phyloP scores from a whole-genome alignment of 1,284 basidiomycete genomes.

The Xerocomus nothofagi region DNA sequence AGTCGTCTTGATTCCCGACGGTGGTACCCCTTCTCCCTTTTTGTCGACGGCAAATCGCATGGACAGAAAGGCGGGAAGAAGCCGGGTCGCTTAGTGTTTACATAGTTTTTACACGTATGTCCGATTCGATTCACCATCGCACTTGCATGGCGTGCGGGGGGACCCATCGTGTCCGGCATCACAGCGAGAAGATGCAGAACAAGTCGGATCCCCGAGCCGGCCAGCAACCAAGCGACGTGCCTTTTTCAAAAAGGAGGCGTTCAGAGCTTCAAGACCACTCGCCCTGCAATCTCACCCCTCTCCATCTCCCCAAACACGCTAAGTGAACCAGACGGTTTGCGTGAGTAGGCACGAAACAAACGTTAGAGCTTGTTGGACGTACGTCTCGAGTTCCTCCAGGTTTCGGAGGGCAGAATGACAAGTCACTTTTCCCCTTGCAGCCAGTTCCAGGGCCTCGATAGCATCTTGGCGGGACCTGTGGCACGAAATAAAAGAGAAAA shows the following conservation, averaged over 20 bases:
- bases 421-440: conserved; percentile 61
- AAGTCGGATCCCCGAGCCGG: not conserved
- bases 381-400: conserved; percentile 52
- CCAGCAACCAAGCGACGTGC: not conserved
- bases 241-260: no score
- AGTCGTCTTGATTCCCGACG: not conserved
- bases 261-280: conserved; percentile 37
- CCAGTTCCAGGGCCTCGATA: conserved; percentile 64
- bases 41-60: not conserved
- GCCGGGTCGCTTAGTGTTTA: not conserved
- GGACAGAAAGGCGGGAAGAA: not conserved
- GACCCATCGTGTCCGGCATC: no score
- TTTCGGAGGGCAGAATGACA: conserved; percentile 49
- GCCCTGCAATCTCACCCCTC: conserved; percentile 36
- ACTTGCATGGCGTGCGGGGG: not conserved
- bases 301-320: conserved; percentile 38
- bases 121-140: not conserved
- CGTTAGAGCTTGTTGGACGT: conserved; percentile 20
- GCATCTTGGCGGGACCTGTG: conserved; percentile 61
- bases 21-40: not conserved
- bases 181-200: no score
- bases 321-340: not conserved
- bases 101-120: not conserved
- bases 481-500: not conserved
- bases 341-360: not conserved